Percentiles rank a stretch among this genome's conserved stretches.
Evolutionary conservation across 1,284 basidiomycete genomes (phyloP).

Genomic region (Hypsizygus ulmarius): DNA sequence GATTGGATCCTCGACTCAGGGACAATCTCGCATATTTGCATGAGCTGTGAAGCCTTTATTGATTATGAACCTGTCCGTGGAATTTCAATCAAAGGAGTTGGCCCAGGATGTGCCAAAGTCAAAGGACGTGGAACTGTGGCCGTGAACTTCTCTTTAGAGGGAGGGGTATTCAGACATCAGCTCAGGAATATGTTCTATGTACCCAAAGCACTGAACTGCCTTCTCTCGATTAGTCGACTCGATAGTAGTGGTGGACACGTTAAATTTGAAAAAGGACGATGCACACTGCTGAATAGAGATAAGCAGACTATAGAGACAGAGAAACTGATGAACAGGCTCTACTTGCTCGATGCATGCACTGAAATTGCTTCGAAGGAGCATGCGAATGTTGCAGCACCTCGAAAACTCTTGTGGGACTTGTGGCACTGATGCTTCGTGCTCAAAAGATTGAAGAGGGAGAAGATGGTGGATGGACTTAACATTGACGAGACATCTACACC

Average conservation of each 20-base stretch:
- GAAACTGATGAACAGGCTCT: slow-evolving; percentile 10
- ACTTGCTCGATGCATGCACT: slow-evolving; percentile 17
- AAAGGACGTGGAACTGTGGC: slow-evolving; percentile 17
- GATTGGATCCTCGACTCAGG: slow-evolving; percentile 24
- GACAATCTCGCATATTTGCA: slow-evolving; percentile 24
- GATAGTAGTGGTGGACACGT: slow-evolving; percentile 18
- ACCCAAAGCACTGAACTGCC: slow-evolving; percentile 20
- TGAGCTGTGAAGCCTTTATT: slow-evolving; percentile 17
- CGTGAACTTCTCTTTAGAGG: slow-evolving; percentile 19
- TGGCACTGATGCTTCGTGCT: slow-evolving; percentile 21
- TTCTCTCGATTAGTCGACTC: slow-evolving; percentile 20
- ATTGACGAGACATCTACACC: slow-evolving; percentile 22
- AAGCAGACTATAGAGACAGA: slow-evolving; percentile 15
- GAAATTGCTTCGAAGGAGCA: slow-evolving; percentile 12
- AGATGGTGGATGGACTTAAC: slow-evolving; percentile 19
- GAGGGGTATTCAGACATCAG: slow-evolving; percentile 15
- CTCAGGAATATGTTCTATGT: slow-evolving; percentile 19
- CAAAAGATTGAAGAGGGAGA: slow-evolving; percentile 12
- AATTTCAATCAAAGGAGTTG: slow-evolving; percentile 16
- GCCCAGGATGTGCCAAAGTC: slow-evolving; percentile 6
- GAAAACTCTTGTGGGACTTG: slow-evolving; percentile 19
- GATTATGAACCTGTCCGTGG: slow-evolving; percentile 15
- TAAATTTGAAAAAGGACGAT: slow-evolving; percentile 15
- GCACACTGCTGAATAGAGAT: slow-evolving; percentile 12
- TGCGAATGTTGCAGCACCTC: slow-evolving; percentile 11